phyloP scores from a whole-genome alignment of 2,329 filamentous ascomycete species.

The Fusarium sp. region DNA sequence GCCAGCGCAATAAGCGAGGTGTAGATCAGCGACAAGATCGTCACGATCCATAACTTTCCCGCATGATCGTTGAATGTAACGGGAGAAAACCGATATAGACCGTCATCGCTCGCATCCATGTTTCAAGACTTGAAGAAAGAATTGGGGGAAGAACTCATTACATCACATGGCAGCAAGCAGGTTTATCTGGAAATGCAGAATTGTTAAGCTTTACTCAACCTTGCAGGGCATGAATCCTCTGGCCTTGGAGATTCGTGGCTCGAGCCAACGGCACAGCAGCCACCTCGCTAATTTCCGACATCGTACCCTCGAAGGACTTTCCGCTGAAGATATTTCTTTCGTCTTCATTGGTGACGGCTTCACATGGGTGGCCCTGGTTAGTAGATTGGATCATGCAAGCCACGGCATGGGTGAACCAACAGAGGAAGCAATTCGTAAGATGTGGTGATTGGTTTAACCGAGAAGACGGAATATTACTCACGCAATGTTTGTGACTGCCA shows the following conservation, averaged over 20 bases:
- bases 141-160: background rate
- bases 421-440: background rate
- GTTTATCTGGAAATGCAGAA: background rate
- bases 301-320: background rate
- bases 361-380: background rate
- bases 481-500: background rate
- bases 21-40: constrained; percentile 40
- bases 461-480: background rate
- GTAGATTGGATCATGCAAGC: background rate
- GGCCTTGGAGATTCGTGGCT: background rate
- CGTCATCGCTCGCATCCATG: constrained; percentile 18
- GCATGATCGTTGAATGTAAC: constrained; percentile 35
- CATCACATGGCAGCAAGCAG: background rate
- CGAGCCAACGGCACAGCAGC: background rate
- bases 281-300: background rate
- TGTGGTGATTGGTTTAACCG: background rate
- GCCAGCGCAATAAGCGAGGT: constrained; percentile 23
- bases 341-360: background rate
- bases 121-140: background rate
- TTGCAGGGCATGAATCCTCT: background rate
- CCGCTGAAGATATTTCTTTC: background rate
- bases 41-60: constrained; percentile 38
- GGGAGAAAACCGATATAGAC: constrained; percentile 23
- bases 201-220: background rate
- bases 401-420: background rate